Percentiles rank a stretch among this genome's conserved stretches.
Conservation (phyloP, 257 asterid genomes). For the Mentha longifolia region DNA sequence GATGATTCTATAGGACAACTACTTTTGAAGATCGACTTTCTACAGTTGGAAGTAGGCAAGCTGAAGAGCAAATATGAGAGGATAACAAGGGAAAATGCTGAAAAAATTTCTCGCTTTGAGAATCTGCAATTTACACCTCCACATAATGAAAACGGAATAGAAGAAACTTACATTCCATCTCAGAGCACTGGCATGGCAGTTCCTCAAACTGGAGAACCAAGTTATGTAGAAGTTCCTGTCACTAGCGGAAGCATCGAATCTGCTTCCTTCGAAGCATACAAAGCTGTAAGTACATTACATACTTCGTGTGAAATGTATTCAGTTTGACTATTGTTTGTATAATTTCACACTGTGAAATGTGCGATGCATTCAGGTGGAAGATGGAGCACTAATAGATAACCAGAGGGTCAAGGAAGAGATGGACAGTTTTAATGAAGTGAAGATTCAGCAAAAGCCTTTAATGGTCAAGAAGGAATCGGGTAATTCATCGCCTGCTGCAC, state of each 20-base stretch:
- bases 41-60: constrained; percentile 49
- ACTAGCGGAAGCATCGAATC: constrained; percentile 33
- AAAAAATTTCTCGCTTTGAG: constrained; percentile 38
- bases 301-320: neutral
- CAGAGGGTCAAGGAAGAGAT: constrained; percentile 58
- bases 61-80: constrained; percentile 51
- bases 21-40: constrained; percentile 51
- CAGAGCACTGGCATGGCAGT: constrained; percentile 46
- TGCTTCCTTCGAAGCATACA: constrained; percentile 29
- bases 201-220: constrained; percentile 51
- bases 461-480: constrained; percentile 34
- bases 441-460: constrained; percentile 44
- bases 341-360: neutral
- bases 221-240: constrained; percentile 37
- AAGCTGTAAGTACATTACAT: constrained; percentile 39
- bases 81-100: constrained; percentile 57
- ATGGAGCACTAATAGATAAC: constrained; percentile 55
- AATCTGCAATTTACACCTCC: constrained; percentile 42
- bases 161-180: constrained; percentile 53
- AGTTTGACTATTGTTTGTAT: too few relatives aligned
- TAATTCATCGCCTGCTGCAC: constrained; percentile 37
- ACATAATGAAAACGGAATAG: constrained; percentile 47
- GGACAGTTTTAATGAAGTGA: constrained; percentile 48
- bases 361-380: constrained; percentile 56
- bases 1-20: constrained; percentile 46